Conservation (phyloP, 1,139 yeast species). For the Saccharomyces hybrid region DNA sequence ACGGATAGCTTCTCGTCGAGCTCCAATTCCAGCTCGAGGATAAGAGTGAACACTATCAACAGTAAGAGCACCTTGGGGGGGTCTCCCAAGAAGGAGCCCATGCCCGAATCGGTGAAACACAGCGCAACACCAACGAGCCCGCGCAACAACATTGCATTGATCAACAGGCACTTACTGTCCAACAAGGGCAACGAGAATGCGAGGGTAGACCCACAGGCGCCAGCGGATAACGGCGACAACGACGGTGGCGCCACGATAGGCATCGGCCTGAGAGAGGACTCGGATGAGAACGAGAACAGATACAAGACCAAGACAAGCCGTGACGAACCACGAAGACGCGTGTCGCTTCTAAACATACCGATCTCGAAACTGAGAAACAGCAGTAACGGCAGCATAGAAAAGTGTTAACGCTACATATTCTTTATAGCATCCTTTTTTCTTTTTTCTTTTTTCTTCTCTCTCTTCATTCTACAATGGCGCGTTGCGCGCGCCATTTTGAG, state of each 20-base stretch:
- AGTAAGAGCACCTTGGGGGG: background rate
- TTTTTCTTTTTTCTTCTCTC: background rate
- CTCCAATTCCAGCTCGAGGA: background rate
- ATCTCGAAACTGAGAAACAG: slow-evolving; percentile 15
- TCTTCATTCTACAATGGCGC: no score
- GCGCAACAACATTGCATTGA: slow-evolving; percentile 4
- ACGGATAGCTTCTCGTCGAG: background rate
- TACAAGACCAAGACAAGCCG: no score
- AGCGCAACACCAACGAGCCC: background rate
- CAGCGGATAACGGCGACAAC: no score
- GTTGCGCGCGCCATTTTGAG: background rate
- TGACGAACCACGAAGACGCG: no score
- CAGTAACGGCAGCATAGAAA: no score
- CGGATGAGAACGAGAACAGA: no score
- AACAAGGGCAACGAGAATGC: background rate
- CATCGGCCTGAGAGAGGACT: no score
- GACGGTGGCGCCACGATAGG: no score
- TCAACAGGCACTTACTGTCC: slow-evolving; percentile 2
- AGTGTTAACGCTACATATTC: no score
- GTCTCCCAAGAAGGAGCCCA: slow-evolving; percentile 2
- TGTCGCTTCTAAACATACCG: no score
- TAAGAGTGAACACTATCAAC: background rate
- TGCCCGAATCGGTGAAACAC: no score
- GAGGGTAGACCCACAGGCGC: no score
- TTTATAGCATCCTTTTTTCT: background rate